Base-by-base conservation (phyloP, 139 green algal species). In the Microglena sp. region DNA sequence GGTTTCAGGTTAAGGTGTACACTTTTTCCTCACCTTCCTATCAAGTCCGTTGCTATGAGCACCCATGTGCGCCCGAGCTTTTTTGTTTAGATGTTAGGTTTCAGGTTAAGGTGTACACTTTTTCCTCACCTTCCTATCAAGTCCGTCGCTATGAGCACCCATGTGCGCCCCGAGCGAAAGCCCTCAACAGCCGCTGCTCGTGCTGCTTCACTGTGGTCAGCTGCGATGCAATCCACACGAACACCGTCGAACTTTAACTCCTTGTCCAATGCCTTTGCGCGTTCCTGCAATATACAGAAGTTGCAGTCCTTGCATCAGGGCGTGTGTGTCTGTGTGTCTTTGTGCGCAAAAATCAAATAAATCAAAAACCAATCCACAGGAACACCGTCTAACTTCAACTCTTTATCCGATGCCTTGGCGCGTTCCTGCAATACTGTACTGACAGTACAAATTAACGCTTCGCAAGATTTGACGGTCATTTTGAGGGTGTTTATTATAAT, bases 81-180 rank as follows among this genome's bases (percentile, higher is more conserved):
- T n/a, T n/a, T n/a, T n/a, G n/a, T n/a, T n/a, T n/a, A n/a, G n/a
- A n/a, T n/a, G n/a, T n/a, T n/a, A n/a, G n/a, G n/a, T n/a, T n/a
- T n/a, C n/a, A n/a, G n/a, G n/a, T n/a, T n/a, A n/a, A n/a, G n/a
- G n/a, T n/a, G n/a, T n/a, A n/a, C n/a, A n/a, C n/a, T n/a, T n/a
- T n/a, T n/a, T n/a, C n/a, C n/a, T n/a, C n/a, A n/a, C n/a, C 86
- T 68, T 5, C 77, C 90, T 31, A 99, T 75, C 2, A 99, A 67
- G 81, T 99, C 94, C 1, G 94, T 99, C 55, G 89, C 79, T 22
- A 99, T 82, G 33, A 99, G 80, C 54, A 97, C 68, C 89, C 92
- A 97, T 7, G 84, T 92, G 11, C 55, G 67, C 7, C 90, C 86
- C 0, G 58, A 8, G 45, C 87, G 64, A 72, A 95, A 93, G 62